Percentiles rank a stretch among this genome's conserved stretches.
phyloP scores from a whole-genome alignment of 768 basidiomycete genomes.

The Multifurca ochricompacta region DNA sequence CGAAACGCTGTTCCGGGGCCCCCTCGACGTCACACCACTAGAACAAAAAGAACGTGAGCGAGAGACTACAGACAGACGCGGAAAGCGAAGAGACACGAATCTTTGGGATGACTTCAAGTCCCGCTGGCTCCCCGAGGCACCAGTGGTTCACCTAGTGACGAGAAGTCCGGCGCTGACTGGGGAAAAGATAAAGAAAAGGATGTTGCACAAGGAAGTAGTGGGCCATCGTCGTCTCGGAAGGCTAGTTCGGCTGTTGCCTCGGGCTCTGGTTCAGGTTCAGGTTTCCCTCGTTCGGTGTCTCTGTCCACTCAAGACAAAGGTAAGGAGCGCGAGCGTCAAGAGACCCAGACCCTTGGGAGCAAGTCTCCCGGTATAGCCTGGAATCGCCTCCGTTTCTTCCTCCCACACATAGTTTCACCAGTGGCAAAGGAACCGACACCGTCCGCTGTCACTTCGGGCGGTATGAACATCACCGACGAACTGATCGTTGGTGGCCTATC shows the following conservation, averaged over 20 bases:
- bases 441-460: conserved; percentile 41
- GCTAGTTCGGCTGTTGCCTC: not conserved
- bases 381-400: conserved; percentile 55
- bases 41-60: conserved; percentile 34
- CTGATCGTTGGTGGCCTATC: conserved; percentile 75
- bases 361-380: conserved; percentile 39
- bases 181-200: conserved; percentile 20
- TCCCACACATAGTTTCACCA: conserved; percentile 45
- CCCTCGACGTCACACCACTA: conserved; percentile 39
- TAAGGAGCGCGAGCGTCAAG: conserved; percentile 7
- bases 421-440: conserved; percentile 26
- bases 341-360: conserved; percentile 20
- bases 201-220: not conserved
- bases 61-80: conserved; percentile 42
- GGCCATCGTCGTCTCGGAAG: not conserved
- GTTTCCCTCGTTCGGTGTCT: not conserved
- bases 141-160: conserved; percentile 36
- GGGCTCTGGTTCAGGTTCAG: not conserved
- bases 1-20: conserved; percentile 53
- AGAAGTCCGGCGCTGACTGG: conserved; percentile 32
- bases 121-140: conserved; percentile 49
- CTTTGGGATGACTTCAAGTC: conserved; percentile 38
- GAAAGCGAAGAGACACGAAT: conserved; percentile 40
- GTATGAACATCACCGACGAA: conserved; percentile 75
- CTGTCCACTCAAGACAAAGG: conserved; percentile 4